These are phyloP conservation scores for Pseudogymnoascus pannorum DNA, from an alignment of 2,329 filamentous ascomycete species.

Conservation along the genomic window DNA sequence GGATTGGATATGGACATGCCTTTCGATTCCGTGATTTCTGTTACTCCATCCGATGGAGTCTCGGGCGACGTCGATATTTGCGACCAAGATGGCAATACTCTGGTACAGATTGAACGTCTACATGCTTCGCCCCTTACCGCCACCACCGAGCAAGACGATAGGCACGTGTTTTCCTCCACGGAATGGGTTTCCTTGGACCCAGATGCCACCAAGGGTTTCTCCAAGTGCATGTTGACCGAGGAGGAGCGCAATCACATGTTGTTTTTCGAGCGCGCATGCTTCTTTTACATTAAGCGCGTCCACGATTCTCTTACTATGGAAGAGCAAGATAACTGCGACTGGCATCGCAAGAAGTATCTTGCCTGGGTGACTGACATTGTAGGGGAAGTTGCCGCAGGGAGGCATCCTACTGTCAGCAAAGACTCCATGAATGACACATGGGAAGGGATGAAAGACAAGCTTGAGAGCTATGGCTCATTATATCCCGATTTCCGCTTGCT, in stretches of 20 bases:
- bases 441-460: not conserved
- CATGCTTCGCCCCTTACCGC: slow-evolving; percentile 5
- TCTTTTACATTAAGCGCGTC: slow-evolving; percentile 10
- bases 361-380: slow-evolving; percentile 11
- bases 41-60: not conserved
- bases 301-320: slow-evolving; percentile 9
- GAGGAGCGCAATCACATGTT: not conserved
- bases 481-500: not conserved
- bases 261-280: slow-evolving; percentile 12
- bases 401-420: slow-evolving; percentile 6
- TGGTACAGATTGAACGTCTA: slow-evolving; percentile 10
- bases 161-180: slow-evolving; percentile 11
- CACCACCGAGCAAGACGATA: slow-evolving; percentile 10
- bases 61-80: slow-evolving; percentile 7
- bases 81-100: slow-evolving; percentile 11
- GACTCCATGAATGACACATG: not conserved
- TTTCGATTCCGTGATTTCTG: not conserved
- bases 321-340: slow-evolving; percentile 11
- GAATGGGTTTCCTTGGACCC: slow-evolving; percentile 2
- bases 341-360: slow-evolving; percentile 6
- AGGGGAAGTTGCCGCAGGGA: not conserved
- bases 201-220: slow-evolving; percentile 1
- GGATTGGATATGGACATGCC: not conserved
- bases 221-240: slow-evolving; percentile 3
- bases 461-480: not conserved